Conservation (phyloP, 2,329 filamentous ascomycete genomes). For the Colletotrichum sansevieriae region DNA sequence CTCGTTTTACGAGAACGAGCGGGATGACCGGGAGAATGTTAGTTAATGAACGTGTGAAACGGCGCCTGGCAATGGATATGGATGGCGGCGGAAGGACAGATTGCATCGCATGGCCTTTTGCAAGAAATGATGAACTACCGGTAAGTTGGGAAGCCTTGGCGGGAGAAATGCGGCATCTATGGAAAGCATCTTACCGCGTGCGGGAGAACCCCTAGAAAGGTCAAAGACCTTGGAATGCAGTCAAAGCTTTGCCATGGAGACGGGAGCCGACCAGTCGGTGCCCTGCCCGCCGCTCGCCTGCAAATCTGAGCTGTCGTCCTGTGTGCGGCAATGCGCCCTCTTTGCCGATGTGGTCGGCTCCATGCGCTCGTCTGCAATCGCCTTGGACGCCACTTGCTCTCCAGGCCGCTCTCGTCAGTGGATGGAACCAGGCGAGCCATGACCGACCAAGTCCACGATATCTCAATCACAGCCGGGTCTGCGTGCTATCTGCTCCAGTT, state of each 20-base stretch:
- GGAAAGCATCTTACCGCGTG: slow-evolving; percentile 33
- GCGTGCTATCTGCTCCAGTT: too few relatives aligned
- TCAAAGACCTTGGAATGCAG: slow-evolving; percentile 27
- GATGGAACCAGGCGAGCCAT: slow-evolving; percentile 10
- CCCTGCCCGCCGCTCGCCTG: slow-evolving; percentile 8
- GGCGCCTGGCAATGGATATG: neutral
- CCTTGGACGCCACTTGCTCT: slow-evolving; percentile 2
- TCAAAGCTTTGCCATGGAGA: slow-evolving; percentile 42
- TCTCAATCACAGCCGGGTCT: neutral
- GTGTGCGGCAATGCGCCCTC: slow-evolving; percentile 27
- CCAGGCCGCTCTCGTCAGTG: slow-evolving; percentile 7
- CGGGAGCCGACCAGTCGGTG: slow-evolving; percentile 33
- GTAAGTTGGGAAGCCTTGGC: slow-evolving; percentile 32
- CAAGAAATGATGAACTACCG: slow-evolving; percentile 36
- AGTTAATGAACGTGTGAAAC: neutral
- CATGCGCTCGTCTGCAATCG: slow-evolving; percentile 20
- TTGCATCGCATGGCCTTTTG: slow-evolving; percentile 20
- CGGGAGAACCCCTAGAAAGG: slow-evolving; percentile 37
- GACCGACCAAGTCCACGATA: slow-evolving; percentile 9
- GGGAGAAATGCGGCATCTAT: slow-evolving; percentile 14
- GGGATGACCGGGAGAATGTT: slow-evolving; percentile 12
- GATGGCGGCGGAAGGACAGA: slow-evolving; percentile 12
- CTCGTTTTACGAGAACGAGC: slow-evolving; percentile 35
- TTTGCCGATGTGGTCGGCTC: slow-evolving; percentile 5
- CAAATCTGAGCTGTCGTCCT: slow-evolving; percentile 28